These are phyloP conservation scores for Ballota nigra DNA, from an alignment of 257 asterid genomes.

Conservation along the genomic window DNA sequence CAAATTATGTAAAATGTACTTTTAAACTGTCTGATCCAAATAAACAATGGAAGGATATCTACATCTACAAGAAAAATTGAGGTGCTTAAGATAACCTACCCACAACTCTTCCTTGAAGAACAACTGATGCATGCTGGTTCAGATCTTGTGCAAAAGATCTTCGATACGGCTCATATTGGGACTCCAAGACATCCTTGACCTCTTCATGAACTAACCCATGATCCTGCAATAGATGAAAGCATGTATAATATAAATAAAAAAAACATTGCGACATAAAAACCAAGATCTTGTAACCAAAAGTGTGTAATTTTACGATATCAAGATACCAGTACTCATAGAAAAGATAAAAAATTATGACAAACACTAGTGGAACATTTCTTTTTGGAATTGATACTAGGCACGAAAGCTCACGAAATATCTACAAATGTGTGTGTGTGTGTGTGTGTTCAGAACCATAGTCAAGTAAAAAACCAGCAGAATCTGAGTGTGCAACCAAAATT, in stretches of 20 bases:
- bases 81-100: constrained; percentile 48
- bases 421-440: not conserved
- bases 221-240: constrained; percentile 52
- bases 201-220: constrained; percentile 73
- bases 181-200: constrained; percentile 60
- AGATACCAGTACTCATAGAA: not conserved
- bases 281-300: constrained; percentile 2
- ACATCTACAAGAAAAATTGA: not conserved
- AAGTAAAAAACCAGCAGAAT: constrained; percentile 19
- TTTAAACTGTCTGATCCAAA: constrained; percentile 1
- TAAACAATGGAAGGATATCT: constrained; percentile 12
- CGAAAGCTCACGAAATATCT: constrained; percentile 14
- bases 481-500: constrained; percentile 19
- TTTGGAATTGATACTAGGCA: not conserved
- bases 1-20: not conserved
- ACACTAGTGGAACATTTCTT: not conserved
- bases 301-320: constrained; percentile 12
- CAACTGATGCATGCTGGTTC: constrained; percentile 96
- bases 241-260: not conserved
- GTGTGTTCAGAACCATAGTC: constrained; percentile 4
- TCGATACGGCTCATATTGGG: constrained; percentile 81
- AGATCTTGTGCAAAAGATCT: constrained; percentile 82
- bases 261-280: constrained; percentile 1
- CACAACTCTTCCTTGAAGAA: constrained; percentile 93
- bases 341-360: not conserved